Percentiles rank a stretch among this genome's conserved stretches.
Conservation (phyloP, 352 stramenopile genomes). For the Phytopythium aichiense region DNA sequence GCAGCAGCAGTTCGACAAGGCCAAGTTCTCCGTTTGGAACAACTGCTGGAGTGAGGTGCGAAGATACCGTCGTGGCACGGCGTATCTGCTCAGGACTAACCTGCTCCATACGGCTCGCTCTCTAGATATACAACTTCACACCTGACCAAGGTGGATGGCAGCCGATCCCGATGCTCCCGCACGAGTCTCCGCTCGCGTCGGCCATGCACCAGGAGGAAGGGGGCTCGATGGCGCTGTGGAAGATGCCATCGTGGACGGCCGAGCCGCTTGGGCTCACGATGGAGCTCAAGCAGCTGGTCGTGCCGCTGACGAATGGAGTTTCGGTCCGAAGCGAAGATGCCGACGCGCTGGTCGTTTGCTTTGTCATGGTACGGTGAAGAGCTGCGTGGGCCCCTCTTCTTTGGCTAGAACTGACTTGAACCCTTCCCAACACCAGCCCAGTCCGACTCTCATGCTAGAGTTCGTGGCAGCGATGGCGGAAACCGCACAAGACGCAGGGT, state of each 20-base stretch:
- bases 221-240: slow-evolving; percentile 37
- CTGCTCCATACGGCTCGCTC: not conserved
- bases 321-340: slow-evolving; percentile 22
- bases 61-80: too few species aligned
- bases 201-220: slow-evolving; percentile 21
- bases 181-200: slow-evolving; percentile 31
- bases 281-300: slow-evolving; percentile 33
- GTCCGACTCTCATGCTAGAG: slow-evolving; percentile 36
- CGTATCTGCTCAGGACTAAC: not conserved
- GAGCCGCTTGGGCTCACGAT: slow-evolving; percentile 43
- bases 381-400: too few species aligned
- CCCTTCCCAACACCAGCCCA: slow-evolving; percentile 18
- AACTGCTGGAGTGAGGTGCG: slow-evolving; percentile 79
- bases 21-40: slow-evolving; percentile 76
- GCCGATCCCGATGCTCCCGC: slow-evolving; percentile 17
- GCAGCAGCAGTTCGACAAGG: slow-evolving; percentile 56
- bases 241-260: slow-evolving; percentile 34
- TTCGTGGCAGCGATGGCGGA: slow-evolving; percentile 33
- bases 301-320: slow-evolving; percentile 45
- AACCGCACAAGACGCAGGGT: slow-evolving; percentile 4
- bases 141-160: slow-evolving; percentile 53
- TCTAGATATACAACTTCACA: slow-evolving; percentile 76
- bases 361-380: slow-evolving; percentile 18
- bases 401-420: not conserved
- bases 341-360: slow-evolving; percentile 35